These are phyloP conservation scores for Fusarium drepaniforme DNA, from an alignment of 2,329 filamentous ascomycete species.

Conservation along the genomic window DNA sequence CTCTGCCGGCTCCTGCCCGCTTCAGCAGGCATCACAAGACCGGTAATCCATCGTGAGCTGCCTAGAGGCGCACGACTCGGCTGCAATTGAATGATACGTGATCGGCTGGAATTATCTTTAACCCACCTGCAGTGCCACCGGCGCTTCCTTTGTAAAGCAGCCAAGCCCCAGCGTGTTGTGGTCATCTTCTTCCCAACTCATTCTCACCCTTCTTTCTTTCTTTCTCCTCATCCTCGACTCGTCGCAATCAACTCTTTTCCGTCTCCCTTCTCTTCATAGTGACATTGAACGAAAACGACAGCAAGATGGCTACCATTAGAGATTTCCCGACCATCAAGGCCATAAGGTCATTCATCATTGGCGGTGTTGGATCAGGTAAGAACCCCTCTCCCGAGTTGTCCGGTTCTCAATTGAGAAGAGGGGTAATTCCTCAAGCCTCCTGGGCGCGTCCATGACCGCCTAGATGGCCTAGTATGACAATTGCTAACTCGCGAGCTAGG, in stretches of 20 bases:
- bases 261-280: background rate
- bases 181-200: slow-evolving; percentile 6
- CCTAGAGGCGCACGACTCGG: background rate
- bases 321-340: slow-evolving; percentile 82
- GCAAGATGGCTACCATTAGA: slow-evolving; percentile 61
- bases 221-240: slow-evolving; percentile 1
- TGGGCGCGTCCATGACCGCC: background rate
- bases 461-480: background rate
- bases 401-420: background rate
- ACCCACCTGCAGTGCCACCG: slow-evolving; percentile 27
- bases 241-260: background rate
- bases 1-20: slow-evolving; percentile 25
- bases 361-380: slow-evolving; percentile 49
- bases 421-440: background rate
- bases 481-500: slow-evolving; percentile 55
- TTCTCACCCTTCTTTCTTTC: background rate
- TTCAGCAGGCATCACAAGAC: slow-evolving; percentile 27
- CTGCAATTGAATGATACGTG: slow-evolving; percentile 19
- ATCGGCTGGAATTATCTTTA: slow-evolving; percentile 23
- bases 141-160: slow-evolving; percentile 35
- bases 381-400: background rate
- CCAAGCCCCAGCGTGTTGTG: slow-evolving; percentile 21
- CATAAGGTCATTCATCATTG: slow-evolving; percentile 78
- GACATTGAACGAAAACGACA: background rate
- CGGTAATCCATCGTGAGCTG: slow-evolving; percentile 2